Conservation (phyloP, 75 land plant species). For the Pinus albicaulis region DNA sequence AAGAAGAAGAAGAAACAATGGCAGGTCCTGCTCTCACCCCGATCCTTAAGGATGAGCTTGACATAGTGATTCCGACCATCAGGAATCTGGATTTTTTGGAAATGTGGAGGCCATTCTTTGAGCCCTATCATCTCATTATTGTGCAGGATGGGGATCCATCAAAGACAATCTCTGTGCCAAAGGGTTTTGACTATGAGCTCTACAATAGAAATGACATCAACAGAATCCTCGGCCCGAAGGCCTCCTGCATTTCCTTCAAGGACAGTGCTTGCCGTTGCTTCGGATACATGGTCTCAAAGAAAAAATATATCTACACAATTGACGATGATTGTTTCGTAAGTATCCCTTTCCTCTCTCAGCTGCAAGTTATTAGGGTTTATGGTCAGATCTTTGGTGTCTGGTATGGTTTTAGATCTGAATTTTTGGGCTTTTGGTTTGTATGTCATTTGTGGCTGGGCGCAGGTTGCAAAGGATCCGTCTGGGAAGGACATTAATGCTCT, state of each 20-base stretch:
- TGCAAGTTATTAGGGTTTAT: no score
- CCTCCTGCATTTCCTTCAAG: slow-evolving; percentile 69
- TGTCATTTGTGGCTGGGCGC: no score
- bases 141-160: slow-evolving; percentile 68
- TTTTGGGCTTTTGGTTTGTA: no score
- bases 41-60: slow-evolving; percentile 50
- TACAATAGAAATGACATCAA: slow-evolving; percentile 70
- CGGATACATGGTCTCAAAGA: slow-evolving; percentile 67
- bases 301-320: slow-evolving; percentile 69
- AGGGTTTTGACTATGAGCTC: slow-evolving; percentile 71
- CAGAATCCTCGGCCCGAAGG: slow-evolving; percentile 58
- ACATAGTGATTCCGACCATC: slow-evolving; percentile 68
- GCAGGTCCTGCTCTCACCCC: no score
- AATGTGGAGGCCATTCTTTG: slow-evolving; percentile 74
- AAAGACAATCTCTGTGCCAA: slow-evolving; percentile 50
- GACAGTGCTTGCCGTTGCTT: slow-evolving; percentile 75
- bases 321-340: slow-evolving; percentile 77
- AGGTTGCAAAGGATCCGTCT: slow-evolving; percentile 82
- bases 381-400: no score
- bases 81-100: slow-evolving; percentile 62
- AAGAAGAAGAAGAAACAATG: no score
- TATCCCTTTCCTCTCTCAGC: not conserved
- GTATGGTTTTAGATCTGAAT: no score
- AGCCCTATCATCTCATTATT: slow-evolving; percentile 64
- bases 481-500: slow-evolving; percentile 77